Evolutionary conservation across 345 rosid genomes (phyloP).

Genomic region (Kernera saxatilis): DNA sequence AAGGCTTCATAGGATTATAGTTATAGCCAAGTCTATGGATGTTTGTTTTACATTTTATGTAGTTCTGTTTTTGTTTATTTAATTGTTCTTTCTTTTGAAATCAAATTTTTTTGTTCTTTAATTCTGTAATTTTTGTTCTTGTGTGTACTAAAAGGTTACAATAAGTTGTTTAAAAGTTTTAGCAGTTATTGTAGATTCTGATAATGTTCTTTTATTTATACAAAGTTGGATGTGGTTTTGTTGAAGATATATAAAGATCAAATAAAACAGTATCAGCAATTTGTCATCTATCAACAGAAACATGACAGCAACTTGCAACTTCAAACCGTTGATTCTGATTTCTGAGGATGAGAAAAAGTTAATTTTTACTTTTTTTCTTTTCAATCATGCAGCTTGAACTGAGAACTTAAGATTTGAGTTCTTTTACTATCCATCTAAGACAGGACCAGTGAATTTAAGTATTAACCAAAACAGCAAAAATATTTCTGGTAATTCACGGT

Average conservation of each 20-base stretch:
- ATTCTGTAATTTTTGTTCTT: background rate
- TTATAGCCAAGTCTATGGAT: background rate
- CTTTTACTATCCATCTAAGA: too few relatives aligned
- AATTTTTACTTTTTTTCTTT: background rate
- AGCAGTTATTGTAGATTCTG: background rate
- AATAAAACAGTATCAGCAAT: background rate
- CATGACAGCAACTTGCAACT: background rate
- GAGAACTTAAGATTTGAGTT: background rate
- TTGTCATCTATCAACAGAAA: background rate
- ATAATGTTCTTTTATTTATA: background rate
- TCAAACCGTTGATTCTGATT: too few relatives aligned
- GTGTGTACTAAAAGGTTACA: background rate
- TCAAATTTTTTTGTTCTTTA: background rate
- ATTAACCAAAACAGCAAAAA: too few relatives aligned
- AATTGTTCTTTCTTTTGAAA: background rate
- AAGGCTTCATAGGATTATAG: constrained; percentile 3
- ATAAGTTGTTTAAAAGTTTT: background rate
- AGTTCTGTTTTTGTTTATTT: background rate
- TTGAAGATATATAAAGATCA: background rate
- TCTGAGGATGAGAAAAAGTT: background rate
- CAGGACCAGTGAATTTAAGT: too few relatives aligned
- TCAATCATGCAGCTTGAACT: background rate
- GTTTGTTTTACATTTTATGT: background rate
- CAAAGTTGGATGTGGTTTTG: background rate
- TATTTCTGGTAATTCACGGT: too few relatives aligned